phyloP scores from a whole-genome alignment of 2,329 filamentous ascomycete species.

The Monosporascus sp. region DNA sequence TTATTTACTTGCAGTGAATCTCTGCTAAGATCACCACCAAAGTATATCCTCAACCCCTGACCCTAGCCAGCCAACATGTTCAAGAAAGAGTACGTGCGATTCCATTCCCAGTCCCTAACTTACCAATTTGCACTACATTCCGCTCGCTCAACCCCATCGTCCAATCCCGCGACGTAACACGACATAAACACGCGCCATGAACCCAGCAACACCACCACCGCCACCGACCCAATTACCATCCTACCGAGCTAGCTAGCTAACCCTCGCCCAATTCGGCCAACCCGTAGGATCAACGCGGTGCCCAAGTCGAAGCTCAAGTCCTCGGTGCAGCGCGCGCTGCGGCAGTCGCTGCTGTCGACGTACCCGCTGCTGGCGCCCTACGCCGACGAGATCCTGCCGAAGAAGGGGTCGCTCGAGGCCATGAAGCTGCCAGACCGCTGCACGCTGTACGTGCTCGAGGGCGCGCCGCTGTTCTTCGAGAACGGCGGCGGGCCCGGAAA shows the following conservation, averaged over 20 bases:
- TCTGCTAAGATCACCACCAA: background rate
- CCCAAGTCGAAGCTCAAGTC: slow-evolving; percentile 97
- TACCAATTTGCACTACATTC: too few species aligned
- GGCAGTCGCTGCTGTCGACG: slow-evolving; percentile 72
- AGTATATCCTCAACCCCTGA: background rate
- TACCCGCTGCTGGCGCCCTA: slow-evolving; percentile 81
- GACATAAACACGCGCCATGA: too few species aligned
- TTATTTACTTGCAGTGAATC: background rate
- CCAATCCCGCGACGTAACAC: too few species aligned
- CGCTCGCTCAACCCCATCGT: too few species aligned
- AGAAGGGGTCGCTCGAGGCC: slow-evolving; percentile 84
- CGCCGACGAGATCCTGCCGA: slow-evolving; percentile 92
- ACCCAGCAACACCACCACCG: too few species aligned
- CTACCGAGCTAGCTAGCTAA: slow-evolving; percentile 11
- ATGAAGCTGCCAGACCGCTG: slow-evolving; percentile 91
- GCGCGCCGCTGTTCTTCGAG: slow-evolving; percentile 85
- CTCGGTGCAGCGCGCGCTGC: slow-evolving; percentile 82
- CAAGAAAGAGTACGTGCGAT: slow-evolving; percentile 72
- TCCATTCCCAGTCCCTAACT: background rate
- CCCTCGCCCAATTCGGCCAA: background rate
- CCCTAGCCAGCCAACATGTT: slow-evolving; percentile 59
- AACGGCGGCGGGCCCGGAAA: slow-evolving; percentile 35
- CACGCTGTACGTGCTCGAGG: slow-evolving; percentile 78
- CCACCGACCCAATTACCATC: too few species aligned
- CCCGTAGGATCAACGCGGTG: slow-evolving; percentile 61